Conservation (phyloP, 768 basidiomycete genomes). For the Tricholoma bakamatsutake region DNA sequence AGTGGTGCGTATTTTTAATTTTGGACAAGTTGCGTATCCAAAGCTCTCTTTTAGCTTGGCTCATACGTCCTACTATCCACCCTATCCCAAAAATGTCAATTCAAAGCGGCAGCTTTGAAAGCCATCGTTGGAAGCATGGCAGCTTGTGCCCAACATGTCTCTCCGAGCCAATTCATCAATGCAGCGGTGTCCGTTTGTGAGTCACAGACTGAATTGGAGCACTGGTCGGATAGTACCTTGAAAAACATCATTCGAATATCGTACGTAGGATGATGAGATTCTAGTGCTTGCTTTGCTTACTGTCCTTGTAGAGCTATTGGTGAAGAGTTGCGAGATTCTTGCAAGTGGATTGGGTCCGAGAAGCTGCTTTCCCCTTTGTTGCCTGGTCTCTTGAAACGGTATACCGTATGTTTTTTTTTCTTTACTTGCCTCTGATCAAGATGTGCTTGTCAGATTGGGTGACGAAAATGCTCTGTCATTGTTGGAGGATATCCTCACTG, state of each 20-base stretch:
- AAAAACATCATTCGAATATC: slow-evolving; percentile 39
- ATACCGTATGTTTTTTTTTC: neutral
- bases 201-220: slow-evolving; percentile 50
- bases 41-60: slow-evolving; percentile 45
- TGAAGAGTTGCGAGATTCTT: slow-evolving; percentile 38
- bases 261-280: slow-evolving; percentile 31
- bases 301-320: slow-evolving; percentile 34
- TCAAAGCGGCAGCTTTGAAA: slow-evolving; percentile 55
- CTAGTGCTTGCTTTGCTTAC: neutral
- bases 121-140: slow-evolving; percentile 52
- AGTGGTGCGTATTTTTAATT: slow-evolving; percentile 36
- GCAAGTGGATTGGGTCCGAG: slow-evolving; percentile 47
- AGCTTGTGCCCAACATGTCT: slow-evolving; percentile 40
- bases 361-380: slow-evolving; percentile 54
- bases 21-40: neutral
- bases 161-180: slow-evolving; percentile 55
- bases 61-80: slow-evolving; percentile 68
- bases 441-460: slow-evolving; percentile 21
- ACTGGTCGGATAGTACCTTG: slow-evolving; percentile 35
- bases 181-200: slow-evolving; percentile 61
- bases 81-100: slow-evolving; percentile 57
- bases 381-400: slow-evolving; percentile 32
- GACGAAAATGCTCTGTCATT: slow-evolving; percentile 25
- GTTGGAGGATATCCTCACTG: slow-evolving; percentile 33
- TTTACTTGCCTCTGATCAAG: neutral